phyloP scores from a whole-genome alignment of 192 early-diverging fungal species.

The Podila clonocystis region DNA sequence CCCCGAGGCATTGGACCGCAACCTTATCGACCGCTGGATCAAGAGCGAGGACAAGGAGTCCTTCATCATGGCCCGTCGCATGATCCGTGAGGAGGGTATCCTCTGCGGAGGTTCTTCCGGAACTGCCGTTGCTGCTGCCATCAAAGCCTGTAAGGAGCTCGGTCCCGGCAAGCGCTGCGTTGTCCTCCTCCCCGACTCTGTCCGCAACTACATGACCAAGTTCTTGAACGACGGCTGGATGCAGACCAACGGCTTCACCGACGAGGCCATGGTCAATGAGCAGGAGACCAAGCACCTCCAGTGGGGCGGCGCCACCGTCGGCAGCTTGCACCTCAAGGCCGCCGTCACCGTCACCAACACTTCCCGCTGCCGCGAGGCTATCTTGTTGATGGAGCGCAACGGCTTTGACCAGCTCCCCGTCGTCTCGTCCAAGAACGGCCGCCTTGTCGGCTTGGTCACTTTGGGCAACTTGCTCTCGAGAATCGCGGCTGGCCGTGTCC shows the following conservation, averaged over 20 bases:
- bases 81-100: slow-evolving; percentile 97
- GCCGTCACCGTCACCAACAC: slow-evolving; percentile 88
- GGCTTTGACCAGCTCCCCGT: slow-evolving; percentile 98
- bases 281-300: slow-evolving; percentile 72
- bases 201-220: slow-evolving; percentile 99
- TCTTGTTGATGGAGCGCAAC: slow-evolving; percentile 86
- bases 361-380: slow-evolving; percentile 81
- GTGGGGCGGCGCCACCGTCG: slow-evolving; percentile 85
- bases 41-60: slow-evolving; percentile 97
- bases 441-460: slow-evolving; percentile 87
- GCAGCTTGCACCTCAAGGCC: slow-evolving; percentile 80
- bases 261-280: slow-evolving; percentile 74
- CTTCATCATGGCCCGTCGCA: slow-evolving; percentile 94
- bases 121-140: slow-evolving; percentile 86
- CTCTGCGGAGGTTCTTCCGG: slow-evolving; percentile 97
- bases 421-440: slow-evolving; percentile 60
- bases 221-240: slow-evolving; percentile 99
- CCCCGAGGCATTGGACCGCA: slow-evolving; percentile 89
- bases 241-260: slow-evolving; percentile 88
- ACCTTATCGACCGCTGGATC: slow-evolving; percentile 92
- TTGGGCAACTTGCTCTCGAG: slow-evolving; percentile 88
- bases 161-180: slow-evolving; percentile 91
- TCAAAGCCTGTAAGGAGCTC: slow-evolving; percentile 85
- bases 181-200: slow-evolving; percentile 96
- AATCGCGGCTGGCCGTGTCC: slow-evolving; percentile 76